Conservation (phyloP, 179 eudicot genomes). For the Kewa caespitosa region DNA sequence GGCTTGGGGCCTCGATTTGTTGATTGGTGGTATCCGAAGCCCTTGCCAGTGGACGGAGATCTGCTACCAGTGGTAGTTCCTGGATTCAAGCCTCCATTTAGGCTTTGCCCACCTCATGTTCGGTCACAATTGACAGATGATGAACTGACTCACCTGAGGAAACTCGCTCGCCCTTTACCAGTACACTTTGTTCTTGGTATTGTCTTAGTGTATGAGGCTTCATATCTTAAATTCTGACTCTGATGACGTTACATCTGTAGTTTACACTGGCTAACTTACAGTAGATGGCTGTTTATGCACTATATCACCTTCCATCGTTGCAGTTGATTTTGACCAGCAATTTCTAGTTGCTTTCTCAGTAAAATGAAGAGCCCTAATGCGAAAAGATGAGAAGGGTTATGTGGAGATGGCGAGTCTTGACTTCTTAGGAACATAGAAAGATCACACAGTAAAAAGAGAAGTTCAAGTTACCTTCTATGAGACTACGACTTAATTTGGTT, state of each 20-base stretch:
- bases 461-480: not conserved
- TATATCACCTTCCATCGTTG: not conserved
- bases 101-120: slow-evolving; percentile 65
- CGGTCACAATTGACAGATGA: slow-evolving; percentile 66
- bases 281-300: not conserved
- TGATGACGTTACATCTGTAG: not conserved
- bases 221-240: not conserved
- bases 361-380: not conserved
- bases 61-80: slow-evolving; percentile 79
- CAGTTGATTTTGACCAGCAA: not conserved
- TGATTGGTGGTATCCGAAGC: slow-evolving; percentile 98
- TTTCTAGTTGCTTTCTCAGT: not conserved
- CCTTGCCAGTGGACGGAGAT: slow-evolving; percentile 92
- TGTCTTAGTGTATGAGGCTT: slow-evolving; percentile 21
- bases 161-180: slow-evolving; percentile 79
- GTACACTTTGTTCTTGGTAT: slow-evolving; percentile 96
- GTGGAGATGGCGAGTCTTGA: not conserved
- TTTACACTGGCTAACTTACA: not conserved
- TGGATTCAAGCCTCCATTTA: slow-evolving; percentile 76
- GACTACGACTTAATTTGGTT: not conserved
- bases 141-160: slow-evolving; percentile 90
- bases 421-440: not conserved
- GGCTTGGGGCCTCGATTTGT: slow-evolving; percentile 93
- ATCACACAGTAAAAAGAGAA: not conserved
- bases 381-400: not conserved